Conservation (phyloP, 352 stramenopile species). For the Globisporangium acanthophoron region DNA sequence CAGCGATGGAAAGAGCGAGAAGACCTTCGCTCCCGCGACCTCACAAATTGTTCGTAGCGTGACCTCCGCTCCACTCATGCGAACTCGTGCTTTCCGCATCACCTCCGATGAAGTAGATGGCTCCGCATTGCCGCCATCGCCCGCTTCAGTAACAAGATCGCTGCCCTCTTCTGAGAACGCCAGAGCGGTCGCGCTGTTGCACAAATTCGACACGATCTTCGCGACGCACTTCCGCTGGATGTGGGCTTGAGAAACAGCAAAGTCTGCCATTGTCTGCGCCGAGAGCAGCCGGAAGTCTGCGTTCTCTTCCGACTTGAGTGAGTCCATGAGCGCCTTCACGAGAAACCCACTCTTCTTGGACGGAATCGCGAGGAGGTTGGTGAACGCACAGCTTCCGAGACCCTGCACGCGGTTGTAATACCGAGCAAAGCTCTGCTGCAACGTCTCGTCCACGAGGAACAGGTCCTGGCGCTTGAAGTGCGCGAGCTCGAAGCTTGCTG, state of each 20-base stretch:
- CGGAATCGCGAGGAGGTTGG: slow-evolving; percentile 43
- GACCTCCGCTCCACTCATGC: slow-evolving; percentile 37
- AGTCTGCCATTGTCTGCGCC: slow-evolving; percentile 45
- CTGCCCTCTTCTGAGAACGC: slow-evolving; percentile 10
- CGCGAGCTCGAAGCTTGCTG: slow-evolving; percentile 47
- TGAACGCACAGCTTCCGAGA: slow-evolving; percentile 55
- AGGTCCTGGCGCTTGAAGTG: slow-evolving; percentile 82
- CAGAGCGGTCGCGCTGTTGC: slow-evolving; percentile 51
- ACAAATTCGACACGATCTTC: slow-evolving; percentile 80
- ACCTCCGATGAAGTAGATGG: slow-evolving; percentile 7
- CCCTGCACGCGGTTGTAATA: slow-evolving; percentile 58
- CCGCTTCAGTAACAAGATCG: slow-evolving; percentile 1
- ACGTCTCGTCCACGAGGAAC: slow-evolving; percentile 66
- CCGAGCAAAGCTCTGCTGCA: slow-evolving; percentile 47
- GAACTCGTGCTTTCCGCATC: slow-evolving; percentile 27
- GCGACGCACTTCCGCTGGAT: slow-evolving; percentile 63
- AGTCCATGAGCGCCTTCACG: slow-evolving; percentile 74
- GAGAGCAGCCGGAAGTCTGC: slow-evolving; percentile 36
- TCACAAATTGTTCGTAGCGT: slow-evolving; percentile 39
- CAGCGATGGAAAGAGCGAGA: slow-evolving; percentile 29
- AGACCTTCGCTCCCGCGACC: slow-evolving; percentile 20
- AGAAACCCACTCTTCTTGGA: slow-evolving; percentile 73
- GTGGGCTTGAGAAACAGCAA: slow-evolving; percentile 41
- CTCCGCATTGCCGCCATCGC: background rate
- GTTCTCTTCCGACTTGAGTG: slow-evolving; percentile 60